Base-by-base conservation (phyloP, 2,329 filamentous ascomycete species). In the Aureobasidium sp. region DNA sequence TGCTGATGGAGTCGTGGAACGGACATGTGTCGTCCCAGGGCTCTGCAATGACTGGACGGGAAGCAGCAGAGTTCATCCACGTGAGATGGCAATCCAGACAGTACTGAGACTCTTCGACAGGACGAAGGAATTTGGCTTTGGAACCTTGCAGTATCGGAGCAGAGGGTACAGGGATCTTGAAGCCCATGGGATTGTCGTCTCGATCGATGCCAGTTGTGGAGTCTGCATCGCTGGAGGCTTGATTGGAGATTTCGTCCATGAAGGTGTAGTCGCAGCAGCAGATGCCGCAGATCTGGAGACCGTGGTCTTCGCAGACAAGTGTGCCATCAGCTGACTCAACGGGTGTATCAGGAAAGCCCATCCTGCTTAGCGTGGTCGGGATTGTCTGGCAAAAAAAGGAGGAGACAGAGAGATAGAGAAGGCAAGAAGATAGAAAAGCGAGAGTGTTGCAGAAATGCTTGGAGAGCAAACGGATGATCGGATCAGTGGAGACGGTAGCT, bases 201-300 rank as follows among this genome's bases (percentile, higher is more conserved):
- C 25, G 39, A 14, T 29, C 16, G n/a, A 42, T 19, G 10, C 10
- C 4, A n/a, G n/a, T n/a, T n/a, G 16, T 29, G 16, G 24, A 3
- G n/a, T 42, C 39, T 14, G 17, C 39, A 25, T 17, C 25, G 39
- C 24, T 42, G 8, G 39, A 29, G 16, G 16, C 27, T 7, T 29
- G 25, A 8, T 44, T 27, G 17, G 17, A 30, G 6, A n/a, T 3
- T 11, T 44, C 17, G 41, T 44, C 27, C 25, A 44, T 14, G 11
- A 44, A 44, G 41, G 27, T 44, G 6, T 44, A 44, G 27, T 44
- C 41, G 17, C 41, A 44, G 5, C 16, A 32, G 12, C 41, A 44
- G 25, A n/a, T 32, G 27, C n/a, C n/a, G 14, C 41, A 44, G 25
- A 44, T 32, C 22, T 44, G 41, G 11, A 16, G 41, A n/a, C 41